Conservation (phyloP, 2,329 filamentous ascomycete genomes). For the Ceratocystiopsis brevicomis region DNA sequence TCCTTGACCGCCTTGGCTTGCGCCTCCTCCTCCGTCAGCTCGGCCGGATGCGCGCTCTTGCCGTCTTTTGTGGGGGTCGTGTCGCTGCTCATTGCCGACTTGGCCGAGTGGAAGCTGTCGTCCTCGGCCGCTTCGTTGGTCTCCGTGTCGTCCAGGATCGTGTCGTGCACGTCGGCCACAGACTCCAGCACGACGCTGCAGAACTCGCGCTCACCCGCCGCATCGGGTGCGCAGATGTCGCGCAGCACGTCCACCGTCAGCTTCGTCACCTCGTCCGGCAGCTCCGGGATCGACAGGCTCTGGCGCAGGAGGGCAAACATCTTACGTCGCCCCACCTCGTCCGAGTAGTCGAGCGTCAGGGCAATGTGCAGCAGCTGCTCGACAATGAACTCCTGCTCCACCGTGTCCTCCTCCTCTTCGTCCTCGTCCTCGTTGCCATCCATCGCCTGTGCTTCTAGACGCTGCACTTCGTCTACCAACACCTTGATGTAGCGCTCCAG, state of each 20-base stretch:
- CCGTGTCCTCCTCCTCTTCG: conserved; percentile 66
- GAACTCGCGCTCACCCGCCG: conserved; percentile 62
- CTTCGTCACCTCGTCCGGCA: conserved; percentile 85
- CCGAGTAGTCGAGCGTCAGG: conserved; percentile 85
- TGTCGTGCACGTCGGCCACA: conserved; percentile 91
- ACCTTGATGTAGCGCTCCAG: conserved; percentile 61
- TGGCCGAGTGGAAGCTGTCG: conserved; percentile 86
- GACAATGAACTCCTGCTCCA: conserved; percentile 86
- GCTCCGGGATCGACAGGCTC: conserved; percentile 63
- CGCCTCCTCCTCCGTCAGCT: conserved; percentile 43
- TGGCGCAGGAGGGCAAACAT: conserved; percentile 88
- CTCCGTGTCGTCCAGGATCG: conserved; percentile 51
- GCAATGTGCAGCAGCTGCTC: conserved; percentile 90
- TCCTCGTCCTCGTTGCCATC: conserved; percentile 42
- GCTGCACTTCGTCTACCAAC: conserved; percentile 43
- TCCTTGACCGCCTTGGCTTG: conserved; percentile 65
- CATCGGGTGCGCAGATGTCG: conserved; percentile 59
- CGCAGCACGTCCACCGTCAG: conserved; percentile 67
- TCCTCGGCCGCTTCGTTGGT: conserved; percentile 38
- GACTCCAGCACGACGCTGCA: conserved; percentile 77
- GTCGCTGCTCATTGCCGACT: conserved; percentile 60
- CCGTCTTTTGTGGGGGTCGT: conserved; percentile 31
- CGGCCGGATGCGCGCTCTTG: conserved; percentile 16
- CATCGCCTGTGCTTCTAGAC: conserved; percentile 22
- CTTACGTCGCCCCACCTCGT: conserved; percentile 84